These are phyloP conservation scores for Globisporangium carolinianum DNA, from an alignment of 352 stramenopile species.

Conservation along the genomic window DNA sequence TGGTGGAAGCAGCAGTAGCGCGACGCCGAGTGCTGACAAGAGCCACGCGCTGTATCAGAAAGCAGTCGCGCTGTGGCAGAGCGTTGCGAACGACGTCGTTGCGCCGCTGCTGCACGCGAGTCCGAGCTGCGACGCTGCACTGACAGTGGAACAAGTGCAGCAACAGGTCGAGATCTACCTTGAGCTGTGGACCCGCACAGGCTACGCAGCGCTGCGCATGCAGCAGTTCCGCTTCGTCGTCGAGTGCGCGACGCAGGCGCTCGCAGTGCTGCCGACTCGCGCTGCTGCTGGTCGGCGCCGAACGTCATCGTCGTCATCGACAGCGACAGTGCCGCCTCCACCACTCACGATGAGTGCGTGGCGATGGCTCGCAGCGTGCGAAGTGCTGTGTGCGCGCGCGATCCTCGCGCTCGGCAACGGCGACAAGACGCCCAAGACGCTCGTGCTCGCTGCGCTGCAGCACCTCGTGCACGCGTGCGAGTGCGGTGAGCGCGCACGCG, in stretches of 20 bases:
- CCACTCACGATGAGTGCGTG: constrained; percentile 20
- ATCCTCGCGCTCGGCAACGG: constrained; percentile 43
- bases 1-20: neutral
- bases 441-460: constrained; percentile 40
- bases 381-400: constrained; percentile 44
- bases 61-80: constrained; percentile 41
- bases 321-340: too few species aligned
- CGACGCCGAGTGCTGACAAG: constrained; percentile 33
- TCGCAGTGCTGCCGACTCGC: constrained; percentile 9
- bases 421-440: constrained; percentile 31
- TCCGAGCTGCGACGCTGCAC: constrained; percentile 9
- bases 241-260: constrained; percentile 36
- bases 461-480: constrained; percentile 48
- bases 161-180: constrained; percentile 53
- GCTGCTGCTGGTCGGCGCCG: neutral
- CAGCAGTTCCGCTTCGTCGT: constrained; percentile 44
- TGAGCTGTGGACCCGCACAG: constrained; percentile 70
- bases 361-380: constrained; percentile 66
- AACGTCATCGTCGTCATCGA: constrained; percentile 4
- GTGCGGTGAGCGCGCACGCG: constrained; percentile 25
- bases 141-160: constrained; percentile 44
- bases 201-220: constrained; percentile 45
- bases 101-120: constrained; percentile 11
- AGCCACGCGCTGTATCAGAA: constrained; percentile 48
- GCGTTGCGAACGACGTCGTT: constrained; percentile 25